phyloP scores from a whole-genome alignment of 1,139 yeast genomes.

The Sporopachydermia cereana region DNA sequence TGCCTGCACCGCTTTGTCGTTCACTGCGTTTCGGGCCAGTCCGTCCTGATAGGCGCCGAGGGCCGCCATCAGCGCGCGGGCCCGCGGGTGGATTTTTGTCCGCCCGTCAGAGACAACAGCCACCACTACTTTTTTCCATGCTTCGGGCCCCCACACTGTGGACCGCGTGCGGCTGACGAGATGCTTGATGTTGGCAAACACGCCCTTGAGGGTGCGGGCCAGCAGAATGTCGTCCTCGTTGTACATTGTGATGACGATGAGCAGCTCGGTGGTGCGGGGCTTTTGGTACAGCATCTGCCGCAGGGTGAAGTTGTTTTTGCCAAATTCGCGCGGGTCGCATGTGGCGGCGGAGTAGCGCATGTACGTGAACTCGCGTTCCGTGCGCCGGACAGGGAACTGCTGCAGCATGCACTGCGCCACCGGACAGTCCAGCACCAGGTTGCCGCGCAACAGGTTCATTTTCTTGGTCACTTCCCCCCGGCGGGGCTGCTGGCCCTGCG shows the following conservation, averaged over 20 bases:
- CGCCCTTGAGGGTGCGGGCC: conserved; percentile 66
- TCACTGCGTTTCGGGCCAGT: conserved; percentile 66
- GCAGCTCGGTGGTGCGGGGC: conserved; percentile 59
- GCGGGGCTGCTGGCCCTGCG: conserved; percentile 20
- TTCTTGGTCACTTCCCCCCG: conserved; percentile 32
- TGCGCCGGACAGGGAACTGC: conserved; percentile 38
- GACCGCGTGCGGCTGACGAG: conserved; percentile 44
- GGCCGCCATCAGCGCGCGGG: conserved; percentile 55
- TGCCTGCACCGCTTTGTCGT: conserved; percentile 54
- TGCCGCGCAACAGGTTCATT: conserved; percentile 53
- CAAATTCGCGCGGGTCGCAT: conserved; percentile 61
- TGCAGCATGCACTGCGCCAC: conserved; percentile 49
- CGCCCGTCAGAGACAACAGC: conserved; percentile 73
- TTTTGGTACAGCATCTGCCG: conserved; percentile 57
- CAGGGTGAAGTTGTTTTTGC: conserved; percentile 43
- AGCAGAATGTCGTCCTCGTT: conserved; percentile 67
- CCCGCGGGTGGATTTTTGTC: conserved; percentile 50
- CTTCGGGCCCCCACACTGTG: conserved; percentile 65
- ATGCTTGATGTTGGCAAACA: conserved; percentile 60
- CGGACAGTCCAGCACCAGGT: conserved; percentile 71
- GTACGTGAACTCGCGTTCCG: conserved; percentile 57
- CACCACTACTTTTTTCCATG: conserved; percentile 73
- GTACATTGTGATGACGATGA: conserved; percentile 70
- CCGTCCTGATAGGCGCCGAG: conserved; percentile 76
- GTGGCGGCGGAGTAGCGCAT: conserved; percentile 79